These are phyloP conservation scores for Kluyveromyces nonfermentans DNA, from an alignment of 805 yeast species.

Conservation along the genomic window DNA sequence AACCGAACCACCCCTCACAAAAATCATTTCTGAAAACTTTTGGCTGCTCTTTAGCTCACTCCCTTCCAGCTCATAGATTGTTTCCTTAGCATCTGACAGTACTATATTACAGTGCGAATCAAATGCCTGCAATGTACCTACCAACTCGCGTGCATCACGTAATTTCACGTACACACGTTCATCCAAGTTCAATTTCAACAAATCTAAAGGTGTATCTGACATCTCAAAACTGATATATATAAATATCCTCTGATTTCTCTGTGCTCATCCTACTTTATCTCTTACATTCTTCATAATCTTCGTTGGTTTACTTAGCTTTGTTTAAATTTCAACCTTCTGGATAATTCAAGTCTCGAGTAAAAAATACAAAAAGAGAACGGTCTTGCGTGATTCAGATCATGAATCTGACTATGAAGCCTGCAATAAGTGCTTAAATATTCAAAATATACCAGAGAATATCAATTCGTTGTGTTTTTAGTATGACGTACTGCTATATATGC, in stretches of 20 bases:
- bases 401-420: too few species aligned
- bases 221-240: too few species aligned
- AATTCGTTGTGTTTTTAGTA: neutral
- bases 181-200: slow-evolving; percentile 76
- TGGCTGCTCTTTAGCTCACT: slow-evolving; percentile 36
- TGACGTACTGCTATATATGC: neutral
- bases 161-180: slow-evolving; percentile 81
- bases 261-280: too few species aligned
- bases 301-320: too few species aligned
- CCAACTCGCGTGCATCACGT: slow-evolving; percentile 88
- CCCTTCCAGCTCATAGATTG: slow-evolving; percentile 50
- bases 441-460: neutral
- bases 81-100: slow-evolving; percentile 84
- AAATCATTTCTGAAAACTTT: slow-evolving; percentile 76
- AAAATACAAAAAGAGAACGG: too few species aligned
- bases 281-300: too few species aligned
- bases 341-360: too few species aligned
- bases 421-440: too few species aligned
- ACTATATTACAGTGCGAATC: slow-evolving; percentile 97
- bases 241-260: too few species aligned
- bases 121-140: slow-evolving; percentile 84
- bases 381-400: too few species aligned
- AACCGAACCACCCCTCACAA: slow-evolving; percentile 97
- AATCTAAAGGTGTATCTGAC: slow-evolving; percentile 75
- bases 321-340: too few species aligned